Conservation (phyloP, 2,329 filamentous ascomycete genomes). For the Penicillium sp. region DNA sequence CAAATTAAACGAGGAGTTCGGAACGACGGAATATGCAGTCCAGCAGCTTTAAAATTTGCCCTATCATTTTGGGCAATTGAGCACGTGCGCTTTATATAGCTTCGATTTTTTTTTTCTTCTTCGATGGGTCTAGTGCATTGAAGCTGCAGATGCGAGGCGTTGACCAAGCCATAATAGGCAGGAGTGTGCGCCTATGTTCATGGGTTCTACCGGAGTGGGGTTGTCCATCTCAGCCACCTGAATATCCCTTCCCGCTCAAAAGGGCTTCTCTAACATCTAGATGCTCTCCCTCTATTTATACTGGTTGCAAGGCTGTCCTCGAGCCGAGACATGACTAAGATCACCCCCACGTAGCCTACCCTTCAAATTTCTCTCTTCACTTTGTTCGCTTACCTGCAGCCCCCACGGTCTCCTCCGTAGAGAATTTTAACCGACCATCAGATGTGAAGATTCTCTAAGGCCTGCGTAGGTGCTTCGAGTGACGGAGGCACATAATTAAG, state of each 20-base stretch:
- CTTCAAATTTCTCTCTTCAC: too few relatives aligned
- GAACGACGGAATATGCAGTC: not conserved
- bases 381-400: not conserved
- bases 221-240: not conserved
- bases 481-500: not conserved
- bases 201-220: not conserved
- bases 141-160: not conserved
- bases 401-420: not conserved
- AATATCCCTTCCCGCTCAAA: not conserved
- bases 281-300: not conserved
- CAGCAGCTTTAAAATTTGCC: too few relatives aligned
- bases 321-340: not conserved
- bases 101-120: not conserved
- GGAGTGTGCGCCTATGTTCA: not conserved
- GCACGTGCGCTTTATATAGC: not conserved
- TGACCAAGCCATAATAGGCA: not conserved
- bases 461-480: not conserved
- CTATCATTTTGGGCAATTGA: not conserved
- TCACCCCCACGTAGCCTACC: not conserved
- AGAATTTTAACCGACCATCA: not conserved
- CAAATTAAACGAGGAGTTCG: too few relatives aligned
- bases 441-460: not conserved
- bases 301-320: not conserved
- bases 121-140: not conserved
- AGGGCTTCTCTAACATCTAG: not conserved